phyloP scores from a whole-genome alignment of 2,329 filamentous ascomycete genomes.

The Uncinocarpus reesii region DNA sequence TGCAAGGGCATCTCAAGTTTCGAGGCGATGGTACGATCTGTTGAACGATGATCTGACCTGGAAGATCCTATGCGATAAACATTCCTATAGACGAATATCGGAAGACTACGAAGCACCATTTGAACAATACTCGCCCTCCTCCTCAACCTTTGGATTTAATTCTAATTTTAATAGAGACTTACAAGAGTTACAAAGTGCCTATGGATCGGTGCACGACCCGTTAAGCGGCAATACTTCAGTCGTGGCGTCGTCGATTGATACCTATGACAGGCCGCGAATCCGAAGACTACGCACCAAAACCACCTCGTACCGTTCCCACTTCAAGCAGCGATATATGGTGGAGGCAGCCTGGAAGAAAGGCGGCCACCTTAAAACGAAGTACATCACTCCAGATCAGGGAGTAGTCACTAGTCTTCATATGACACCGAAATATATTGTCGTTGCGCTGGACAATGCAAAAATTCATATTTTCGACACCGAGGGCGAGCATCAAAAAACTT shows the following conservation, averaged over 20 bases:
- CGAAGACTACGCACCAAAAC: slow-evolving; percentile 50
- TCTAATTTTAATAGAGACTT: slow-evolving; percentile 8
- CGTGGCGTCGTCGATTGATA: background rate
- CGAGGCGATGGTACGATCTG: slow-evolving; percentile 81
- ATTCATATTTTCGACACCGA: slow-evolving; percentile 96
- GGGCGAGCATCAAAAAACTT: slow-evolving; percentile 74
- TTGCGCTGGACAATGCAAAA: slow-evolving; percentile 93
- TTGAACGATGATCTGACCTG: slow-evolving; percentile 95
- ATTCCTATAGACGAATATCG: slow-evolving; percentile 63
- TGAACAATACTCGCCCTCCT: slow-evolving; percentile 39
- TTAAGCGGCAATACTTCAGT: slow-evolving; percentile 1
- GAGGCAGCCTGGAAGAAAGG: slow-evolving; percentile 94
- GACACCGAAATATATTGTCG: slow-evolving; percentile 92
- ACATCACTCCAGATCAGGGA: slow-evolving; percentile 92
- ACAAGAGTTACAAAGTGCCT: slow-evolving; percentile 3
- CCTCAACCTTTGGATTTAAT: slow-evolving; percentile 1
- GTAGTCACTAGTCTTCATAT: slow-evolving; percentile 93
- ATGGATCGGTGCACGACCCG: slow-evolving; percentile 1
- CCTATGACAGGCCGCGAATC: slow-evolving; percentile 15
- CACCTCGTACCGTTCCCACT: slow-evolving; percentile 86
- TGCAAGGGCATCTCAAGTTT: slow-evolving; percentile 91
- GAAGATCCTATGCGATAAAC: slow-evolving; percentile 94
- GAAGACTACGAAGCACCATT: slow-evolving; percentile 35
- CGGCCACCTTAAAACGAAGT: slow-evolving; percentile 68
- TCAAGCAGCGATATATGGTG: slow-evolving; percentile 94